These are phyloP conservation scores for Gentiana straminea DNA, from an alignment of 257 asterid genomes.

Conservation along the genomic window DNA sequence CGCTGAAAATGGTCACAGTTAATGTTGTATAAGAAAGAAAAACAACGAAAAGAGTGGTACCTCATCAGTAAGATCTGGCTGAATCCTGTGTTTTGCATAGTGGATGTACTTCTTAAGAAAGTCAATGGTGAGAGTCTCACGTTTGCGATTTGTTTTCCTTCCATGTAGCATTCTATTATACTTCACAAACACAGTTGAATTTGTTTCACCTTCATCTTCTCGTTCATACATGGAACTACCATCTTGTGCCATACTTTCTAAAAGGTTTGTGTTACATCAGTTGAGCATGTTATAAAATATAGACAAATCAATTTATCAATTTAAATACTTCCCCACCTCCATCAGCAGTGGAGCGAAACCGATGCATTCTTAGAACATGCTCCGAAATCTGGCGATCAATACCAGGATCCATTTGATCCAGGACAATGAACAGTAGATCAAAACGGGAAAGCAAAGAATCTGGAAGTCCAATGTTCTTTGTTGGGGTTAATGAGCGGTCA, in stretches of 20 bases:
- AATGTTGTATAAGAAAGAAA: not conserved
- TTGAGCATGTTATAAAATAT: slow-evolving; percentile 5
- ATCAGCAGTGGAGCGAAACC: slow-evolving; percentile 54
- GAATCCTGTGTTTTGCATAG: slow-evolving; percentile 76
- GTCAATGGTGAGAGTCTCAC: slow-evolving; percentile 69
- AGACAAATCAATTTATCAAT: slow-evolving; percentile 4
- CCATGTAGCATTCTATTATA: slow-evolving; percentile 88
- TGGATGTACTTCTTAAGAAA: slow-evolving; percentile 88
- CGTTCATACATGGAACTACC: slow-evolving; percentile 39
- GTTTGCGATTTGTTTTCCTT: slow-evolving; percentile 48
- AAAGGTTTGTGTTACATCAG: slow-evolving; percentile 10
- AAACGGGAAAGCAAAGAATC: slow-evolving; percentile 98
- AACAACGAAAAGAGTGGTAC: slow-evolving; percentile 20
- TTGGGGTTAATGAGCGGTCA: slow-evolving; percentile 90
- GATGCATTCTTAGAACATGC: slow-evolving; percentile 89
- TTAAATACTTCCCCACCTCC: slow-evolving; percentile 39
- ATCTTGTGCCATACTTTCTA: slow-evolving; percentile 42
- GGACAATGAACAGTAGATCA: slow-evolving; percentile 83
- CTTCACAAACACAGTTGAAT: slow-evolving; percentile 65
- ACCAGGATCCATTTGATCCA: slow-evolving; percentile 98
- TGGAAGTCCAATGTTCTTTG: slow-evolving; percentile 95
- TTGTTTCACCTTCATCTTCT: slow-evolving; percentile 59
- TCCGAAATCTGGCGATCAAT: slow-evolving; percentile 85
- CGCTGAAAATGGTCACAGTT: not conserved
- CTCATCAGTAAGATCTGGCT: slow-evolving; percentile 97